Percentiles rank a stretch among this genome's conserved stretches.
Conservation (phyloP, 768 basidiomycete genomes). For the Grammothele lineata region DNA sequence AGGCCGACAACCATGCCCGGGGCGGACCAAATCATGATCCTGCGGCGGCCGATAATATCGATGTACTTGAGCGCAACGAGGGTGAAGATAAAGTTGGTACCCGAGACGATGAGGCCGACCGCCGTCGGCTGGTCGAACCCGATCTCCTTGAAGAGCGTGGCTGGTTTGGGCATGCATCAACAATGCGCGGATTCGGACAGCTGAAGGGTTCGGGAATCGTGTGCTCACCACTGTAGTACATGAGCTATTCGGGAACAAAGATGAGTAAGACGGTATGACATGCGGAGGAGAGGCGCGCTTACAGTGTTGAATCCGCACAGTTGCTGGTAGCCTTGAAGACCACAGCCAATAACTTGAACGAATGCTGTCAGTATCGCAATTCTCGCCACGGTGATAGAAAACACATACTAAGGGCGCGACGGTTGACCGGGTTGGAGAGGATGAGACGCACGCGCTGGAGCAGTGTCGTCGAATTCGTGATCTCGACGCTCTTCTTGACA, state of each 20-base stretch:
- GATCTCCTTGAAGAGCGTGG: conserved; percentile 75
- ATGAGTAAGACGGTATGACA: neutral
- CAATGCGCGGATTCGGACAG: neutral
- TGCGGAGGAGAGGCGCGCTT: too few relatives aligned
- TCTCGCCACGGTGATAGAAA: neutral
- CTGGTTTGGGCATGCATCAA: conserved; percentile 52
- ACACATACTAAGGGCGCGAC: conserved; percentile 64
- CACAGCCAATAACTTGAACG: conserved; percentile 62
- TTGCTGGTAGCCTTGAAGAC: conserved; percentile 81
- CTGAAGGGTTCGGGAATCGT: neutral
- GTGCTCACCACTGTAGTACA: conserved; percentile 25
- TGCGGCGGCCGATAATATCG: conserved; percentile 64
- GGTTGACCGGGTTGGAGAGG: conserved; percentile 51
- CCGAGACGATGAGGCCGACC: conserved; percentile 73
- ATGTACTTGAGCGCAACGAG: conserved; percentile 72
- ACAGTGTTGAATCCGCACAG: conserved; percentile 83
- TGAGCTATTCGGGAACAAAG: too few relatives aligned
- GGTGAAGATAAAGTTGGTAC: conserved; percentile 77
- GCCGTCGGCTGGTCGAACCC: conserved; percentile 82
- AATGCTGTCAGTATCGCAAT: too few relatives aligned
- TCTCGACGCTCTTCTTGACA: conserved; percentile 58
- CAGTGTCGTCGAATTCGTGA: conserved; percentile 59
- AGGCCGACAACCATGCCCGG: conserved; percentile 73
- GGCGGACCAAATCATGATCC: conserved; percentile 65
- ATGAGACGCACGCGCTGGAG: conserved; percentile 51